phyloP scores from a whole-genome alignment of 768 basidiomycete genomes.

The Phanerochaete carnosa region DNA sequence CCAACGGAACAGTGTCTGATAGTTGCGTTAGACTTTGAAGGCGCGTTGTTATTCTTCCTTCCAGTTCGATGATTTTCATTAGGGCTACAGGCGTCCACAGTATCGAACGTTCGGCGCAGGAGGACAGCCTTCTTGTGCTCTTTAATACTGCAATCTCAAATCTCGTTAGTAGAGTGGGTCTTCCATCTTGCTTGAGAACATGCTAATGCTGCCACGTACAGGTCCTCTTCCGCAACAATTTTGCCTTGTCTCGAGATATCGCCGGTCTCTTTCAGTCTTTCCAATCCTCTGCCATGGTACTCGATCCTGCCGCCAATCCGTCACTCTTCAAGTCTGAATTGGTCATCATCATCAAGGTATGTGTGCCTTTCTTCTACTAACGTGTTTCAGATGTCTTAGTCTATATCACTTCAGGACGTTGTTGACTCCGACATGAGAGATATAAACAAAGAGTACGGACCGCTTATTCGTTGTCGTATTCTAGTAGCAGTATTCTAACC shows the following conservation, averaged over 20 bases:
- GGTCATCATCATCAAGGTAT: constrained; percentile 61
- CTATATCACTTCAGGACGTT: constrained; percentile 44
- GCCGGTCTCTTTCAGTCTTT: constrained; percentile 60
- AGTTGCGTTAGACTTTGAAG: constrained; percentile 65
- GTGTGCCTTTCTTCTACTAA: neutral
- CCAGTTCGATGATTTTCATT: neutral
- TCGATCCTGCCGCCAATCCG: constrained; percentile 58
- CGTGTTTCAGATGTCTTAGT: neutral
- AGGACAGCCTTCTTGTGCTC: constrained; percentile 58
- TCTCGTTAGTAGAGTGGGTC: constrained; percentile 33
- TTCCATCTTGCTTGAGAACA: neutral
- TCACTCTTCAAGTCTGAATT: constrained; percentile 56
- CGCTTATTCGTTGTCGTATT: neutral
- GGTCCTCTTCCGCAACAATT: constrained; percentile 67
- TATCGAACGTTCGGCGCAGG: constrained; percentile 61
- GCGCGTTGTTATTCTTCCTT: constrained; percentile 21
- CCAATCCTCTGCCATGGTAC: constrained; percentile 53
- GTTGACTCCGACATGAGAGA: constrained; percentile 58
- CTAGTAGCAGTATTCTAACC: neutral
- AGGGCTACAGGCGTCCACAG: constrained; percentile 48
- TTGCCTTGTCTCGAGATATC: constrained; percentile 58
- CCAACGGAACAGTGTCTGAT: constrained; percentile 52
- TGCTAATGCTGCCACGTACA: constrained; percentile 18
- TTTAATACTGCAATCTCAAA: constrained; percentile 69
- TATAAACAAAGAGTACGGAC: constrained; percentile 52